Conservation (phyloP, 352 stramenopile genomes). For the Phytophthora constricta region DNA sequence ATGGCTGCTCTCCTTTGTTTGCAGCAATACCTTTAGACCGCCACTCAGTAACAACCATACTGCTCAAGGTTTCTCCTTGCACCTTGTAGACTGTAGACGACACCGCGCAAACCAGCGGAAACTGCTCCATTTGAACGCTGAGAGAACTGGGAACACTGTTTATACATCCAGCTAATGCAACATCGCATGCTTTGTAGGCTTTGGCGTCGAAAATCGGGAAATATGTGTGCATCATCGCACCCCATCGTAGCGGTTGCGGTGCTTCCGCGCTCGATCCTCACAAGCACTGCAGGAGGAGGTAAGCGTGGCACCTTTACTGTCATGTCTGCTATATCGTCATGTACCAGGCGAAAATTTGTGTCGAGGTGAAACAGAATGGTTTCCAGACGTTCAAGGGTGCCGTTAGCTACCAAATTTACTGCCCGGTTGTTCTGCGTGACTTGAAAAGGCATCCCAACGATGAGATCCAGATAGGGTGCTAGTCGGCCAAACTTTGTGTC, state of each 20-base stretch:
- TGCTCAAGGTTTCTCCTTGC: no score
- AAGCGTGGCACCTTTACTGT: no score
- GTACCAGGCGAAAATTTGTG: conserved; percentile 6
- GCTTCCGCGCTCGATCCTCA: background rate
- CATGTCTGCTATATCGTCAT: no score
- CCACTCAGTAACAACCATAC: conserved; percentile 17
- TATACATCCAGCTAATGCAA: background rate
- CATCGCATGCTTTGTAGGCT: background rate
- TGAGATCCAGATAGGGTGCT: conserved; percentile 15
- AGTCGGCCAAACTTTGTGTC: conserved; percentile 3
- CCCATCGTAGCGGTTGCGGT: background rate
- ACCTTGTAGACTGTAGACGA: no score
- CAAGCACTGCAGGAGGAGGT: no score
- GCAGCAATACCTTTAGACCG: background rate
- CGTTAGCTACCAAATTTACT: conserved; percentile 14
- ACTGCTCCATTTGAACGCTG: conserved; percentile 8
- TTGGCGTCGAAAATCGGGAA: conserved; percentile 10
- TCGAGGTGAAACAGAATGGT: background rate
- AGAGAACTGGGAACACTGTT: conserved; percentile 2
- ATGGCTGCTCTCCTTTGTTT: no score
- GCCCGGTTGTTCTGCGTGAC: conserved; percentile 17
- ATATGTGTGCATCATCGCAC: background rate
- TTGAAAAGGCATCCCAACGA: no score
- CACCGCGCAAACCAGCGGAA: no score
- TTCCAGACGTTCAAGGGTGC: conserved; percentile 7